Evolutionary conservation across 164 flowering plant species (phyloP), one percentile per base, ranked within the genome.

Genomic region (Dillenia turbinata): DNA sequence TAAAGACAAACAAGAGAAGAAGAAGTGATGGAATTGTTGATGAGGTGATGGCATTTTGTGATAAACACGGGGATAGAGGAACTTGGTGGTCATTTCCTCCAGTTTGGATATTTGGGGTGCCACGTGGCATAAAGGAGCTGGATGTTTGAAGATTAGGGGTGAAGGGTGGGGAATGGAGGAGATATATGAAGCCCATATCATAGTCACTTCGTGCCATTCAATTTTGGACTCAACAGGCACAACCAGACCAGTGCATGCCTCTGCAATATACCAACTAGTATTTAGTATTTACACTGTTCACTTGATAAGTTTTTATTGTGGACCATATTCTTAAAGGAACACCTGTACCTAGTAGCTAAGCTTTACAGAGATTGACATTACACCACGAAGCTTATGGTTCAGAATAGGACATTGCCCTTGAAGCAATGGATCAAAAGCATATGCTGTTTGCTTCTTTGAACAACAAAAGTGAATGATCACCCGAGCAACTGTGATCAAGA

Each of bases 51-150:
- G 65, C 63, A 46, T 33, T 65, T 73, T 75, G 71, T 75, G 79
- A 75, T 65, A 72, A 53, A 52, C 62, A 65, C 3, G 69, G 75
- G 76, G n/a, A 73, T 71, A 76, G 77, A 63, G 71, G 68, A 75
- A 71, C 79, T 75, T 82, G 88, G 89, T 74, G 78, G 78, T 71
- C 53, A 79, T 77, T 68, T 64, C 58, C 48, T 70, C 69, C 59
- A 66, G 72, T 71, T 79, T 79, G 88, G 96, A 85, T 83, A 79
- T 79, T 70, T 76, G 63, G n/a, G 1, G 10, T 67, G 85, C 60
- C 89, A 92, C 81, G 81, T 86, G 97, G 89, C 85, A 65, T 11
- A 5, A 56, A n/a, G 66, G 9, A 64, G 64, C 67, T 84, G 90
- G 96, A 52, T 64, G 68, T 64, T 72, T 77, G 75, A 69, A 55